Percentiles rank a stretch among this genome's conserved stretches.
Conservation (phyloP, 202 grass and related monocot species). For the Musa balbisiana region DNA sequence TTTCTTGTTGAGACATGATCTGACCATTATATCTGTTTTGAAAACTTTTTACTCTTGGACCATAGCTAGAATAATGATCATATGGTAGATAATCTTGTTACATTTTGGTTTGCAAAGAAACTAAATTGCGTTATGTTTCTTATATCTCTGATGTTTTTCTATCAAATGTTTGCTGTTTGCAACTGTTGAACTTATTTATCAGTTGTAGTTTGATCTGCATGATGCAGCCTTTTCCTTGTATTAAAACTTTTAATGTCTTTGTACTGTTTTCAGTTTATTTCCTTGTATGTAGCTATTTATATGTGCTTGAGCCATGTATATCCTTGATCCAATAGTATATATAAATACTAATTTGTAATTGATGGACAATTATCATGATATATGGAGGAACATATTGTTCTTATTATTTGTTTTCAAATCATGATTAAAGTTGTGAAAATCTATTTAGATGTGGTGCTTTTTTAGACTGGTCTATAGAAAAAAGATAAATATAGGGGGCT, state of each 20-base stretch:
- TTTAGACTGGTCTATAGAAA: too few species aligned
- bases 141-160: background rate
- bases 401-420: too few species aligned
- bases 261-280: background rate
- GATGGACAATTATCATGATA: background rate
- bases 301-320: background rate
- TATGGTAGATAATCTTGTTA: background rate
- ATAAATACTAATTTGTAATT: background rate
- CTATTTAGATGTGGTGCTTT: too few species aligned
- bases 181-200: background rate
- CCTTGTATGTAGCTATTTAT: background rate
- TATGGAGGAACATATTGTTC: too few species aligned
- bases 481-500: too few species aligned
- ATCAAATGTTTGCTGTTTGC: too few species aligned
- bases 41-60: too few species aligned
- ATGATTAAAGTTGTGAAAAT: too few species aligned
- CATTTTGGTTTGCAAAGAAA: background rate
- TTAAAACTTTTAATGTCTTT: background rate
- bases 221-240: background rate
- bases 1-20: too few species aligned
- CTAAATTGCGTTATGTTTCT: background rate
- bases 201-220: background rate
- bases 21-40: too few species aligned
- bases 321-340: background rate
- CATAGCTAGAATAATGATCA: background rate